Evolutionary conservation across 176 grass and related monocot genomes (phyloP).

Genomic region (Secale cereale): DNA sequence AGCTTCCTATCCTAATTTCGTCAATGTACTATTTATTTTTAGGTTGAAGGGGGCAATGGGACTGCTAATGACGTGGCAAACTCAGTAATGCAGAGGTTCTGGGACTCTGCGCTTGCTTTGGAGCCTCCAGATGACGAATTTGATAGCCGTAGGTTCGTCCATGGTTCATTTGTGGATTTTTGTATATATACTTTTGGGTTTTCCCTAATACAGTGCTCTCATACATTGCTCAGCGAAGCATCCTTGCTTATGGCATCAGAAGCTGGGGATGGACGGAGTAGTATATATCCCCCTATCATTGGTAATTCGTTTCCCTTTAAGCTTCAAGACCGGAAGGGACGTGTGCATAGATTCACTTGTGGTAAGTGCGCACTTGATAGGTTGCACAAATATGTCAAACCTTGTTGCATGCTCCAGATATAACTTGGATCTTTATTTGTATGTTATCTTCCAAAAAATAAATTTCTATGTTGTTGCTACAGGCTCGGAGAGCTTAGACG

Average conservation of each 20-base stretch:
- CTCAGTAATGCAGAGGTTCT: conserved; percentile 94
- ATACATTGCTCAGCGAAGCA: conserved; percentile 54
- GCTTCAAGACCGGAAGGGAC: conserved; percentile 71
- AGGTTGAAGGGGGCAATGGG: conserved; percentile 85
- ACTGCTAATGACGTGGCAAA: conserved; percentile 87
- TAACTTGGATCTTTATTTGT: conserved; percentile 23
- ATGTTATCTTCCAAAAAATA: neutral
- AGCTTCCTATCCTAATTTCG: conserved; percentile 18
- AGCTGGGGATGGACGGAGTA: conserved; percentile 57
- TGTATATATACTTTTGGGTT: neutral
- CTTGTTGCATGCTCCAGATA: neutral
- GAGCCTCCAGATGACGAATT: conserved; percentile 79
- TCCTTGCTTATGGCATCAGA: conserved; percentile 81
- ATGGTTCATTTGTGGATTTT: conserved; percentile 15
- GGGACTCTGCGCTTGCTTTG: conserved; percentile 96
- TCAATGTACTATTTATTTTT: conserved; percentile 25
- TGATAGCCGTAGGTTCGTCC: conserved; percentile 69
- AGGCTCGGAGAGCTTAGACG: conserved; percentile 66
- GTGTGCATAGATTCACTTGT: conserved; percentile 81
- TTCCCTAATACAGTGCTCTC: conserved; percentile 3
- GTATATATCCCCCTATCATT: conserved; percentile 56
- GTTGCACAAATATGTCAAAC: conserved; percentile 24
- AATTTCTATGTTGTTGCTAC: conserved; percentile 21
- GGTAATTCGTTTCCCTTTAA: conserved; percentile 94
- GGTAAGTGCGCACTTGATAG: conserved; percentile 41